Conservation (phyloP, 768 basidiomycete species). For the Boletellus ananas region DNA sequence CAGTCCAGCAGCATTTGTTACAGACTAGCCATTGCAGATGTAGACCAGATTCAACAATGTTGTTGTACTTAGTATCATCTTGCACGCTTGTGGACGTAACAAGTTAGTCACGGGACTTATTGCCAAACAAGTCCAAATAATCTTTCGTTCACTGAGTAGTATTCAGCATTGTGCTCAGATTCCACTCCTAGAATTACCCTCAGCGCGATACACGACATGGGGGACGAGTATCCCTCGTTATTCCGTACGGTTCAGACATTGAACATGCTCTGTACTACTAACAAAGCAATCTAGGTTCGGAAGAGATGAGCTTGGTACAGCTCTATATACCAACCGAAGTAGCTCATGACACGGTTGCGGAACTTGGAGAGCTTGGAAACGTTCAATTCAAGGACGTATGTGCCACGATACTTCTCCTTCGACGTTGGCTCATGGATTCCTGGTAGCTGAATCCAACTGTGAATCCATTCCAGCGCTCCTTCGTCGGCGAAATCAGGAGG, state of each 20-base stretch:
- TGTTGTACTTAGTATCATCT: neutral
- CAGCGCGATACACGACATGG: constrained; percentile 40
- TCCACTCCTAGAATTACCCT: neutral
- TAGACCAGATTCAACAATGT: neutral
- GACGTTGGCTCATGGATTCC: constrained; percentile 3
- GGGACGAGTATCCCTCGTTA: constrained; percentile 77
- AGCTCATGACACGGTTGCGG: constrained; percentile 93
- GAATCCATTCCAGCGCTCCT: constrained; percentile 98
- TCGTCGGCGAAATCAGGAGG: constrained; percentile 91
- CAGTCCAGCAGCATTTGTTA: neutral
- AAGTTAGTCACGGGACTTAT: neutral
- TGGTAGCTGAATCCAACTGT: constrained; percentile 85
- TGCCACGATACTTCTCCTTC: constrained; percentile 4
- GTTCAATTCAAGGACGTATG: constrained; percentile 97
- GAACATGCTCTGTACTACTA: neutral
- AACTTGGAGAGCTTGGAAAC: constrained; percentile 91
- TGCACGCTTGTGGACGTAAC: neutral
- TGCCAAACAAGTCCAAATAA: constrained; percentile 25
- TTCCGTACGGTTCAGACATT: constrained; percentile 53
- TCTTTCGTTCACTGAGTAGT: neutral
- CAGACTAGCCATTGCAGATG: neutral
- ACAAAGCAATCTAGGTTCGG: constrained; percentile 63
- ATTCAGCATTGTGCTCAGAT: neutral
- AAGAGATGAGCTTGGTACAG: constrained; percentile 97
- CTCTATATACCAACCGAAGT: constrained; percentile 97